Conservation (phyloP, 257 asterid species). For the Apocynum venetum region DNA sequence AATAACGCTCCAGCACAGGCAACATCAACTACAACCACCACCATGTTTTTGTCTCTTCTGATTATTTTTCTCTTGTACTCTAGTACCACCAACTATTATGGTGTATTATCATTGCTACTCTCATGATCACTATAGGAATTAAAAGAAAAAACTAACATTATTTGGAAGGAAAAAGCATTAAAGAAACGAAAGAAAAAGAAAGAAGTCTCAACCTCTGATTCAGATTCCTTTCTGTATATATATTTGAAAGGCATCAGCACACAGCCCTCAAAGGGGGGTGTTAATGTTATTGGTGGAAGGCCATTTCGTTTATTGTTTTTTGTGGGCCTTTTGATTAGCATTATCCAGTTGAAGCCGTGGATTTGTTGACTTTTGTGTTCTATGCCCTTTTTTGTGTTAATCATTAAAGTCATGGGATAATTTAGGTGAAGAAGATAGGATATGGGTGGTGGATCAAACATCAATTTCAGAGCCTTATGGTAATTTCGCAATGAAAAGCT, state of each 20-base stretch:
- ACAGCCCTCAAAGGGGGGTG: background rate
- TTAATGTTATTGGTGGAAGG: background rate
- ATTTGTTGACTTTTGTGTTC: constrained; percentile 13
- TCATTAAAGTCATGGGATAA: constrained; percentile 7
- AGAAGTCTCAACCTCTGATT: constrained; percentile 7
- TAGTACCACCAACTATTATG: constrained; percentile 41
- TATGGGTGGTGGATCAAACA: constrained; percentile 16
- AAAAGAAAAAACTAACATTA: constrained; percentile 6
- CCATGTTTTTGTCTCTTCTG: constrained; percentile 39
- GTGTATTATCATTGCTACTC: constrained; percentile 27
- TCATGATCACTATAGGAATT: constrained; percentile 20
- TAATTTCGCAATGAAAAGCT: background rate
- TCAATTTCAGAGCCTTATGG: constrained; percentile 21
- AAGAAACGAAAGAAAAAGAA: constrained; percentile 13
- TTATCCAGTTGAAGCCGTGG: background rate
- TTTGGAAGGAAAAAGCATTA: background rate
- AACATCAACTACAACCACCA: constrained; percentile 32
- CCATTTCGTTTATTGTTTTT: background rate
- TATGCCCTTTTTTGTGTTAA: constrained; percentile 1
- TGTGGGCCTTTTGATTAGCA: constrained; percentile 18
- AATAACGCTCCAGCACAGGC: constrained; percentile 38
- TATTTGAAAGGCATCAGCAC: background rate
- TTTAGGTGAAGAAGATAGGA: constrained; percentile 11
- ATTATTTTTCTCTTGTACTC: constrained; percentile 39
- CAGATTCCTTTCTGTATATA: constrained; percentile 13